Percentiles rank a stretch among this genome's conserved stretches.
Evolutionary conservation across 352 stramenopile species (phyloP).

Genomic region (Globisporangium nunn): DNA sequence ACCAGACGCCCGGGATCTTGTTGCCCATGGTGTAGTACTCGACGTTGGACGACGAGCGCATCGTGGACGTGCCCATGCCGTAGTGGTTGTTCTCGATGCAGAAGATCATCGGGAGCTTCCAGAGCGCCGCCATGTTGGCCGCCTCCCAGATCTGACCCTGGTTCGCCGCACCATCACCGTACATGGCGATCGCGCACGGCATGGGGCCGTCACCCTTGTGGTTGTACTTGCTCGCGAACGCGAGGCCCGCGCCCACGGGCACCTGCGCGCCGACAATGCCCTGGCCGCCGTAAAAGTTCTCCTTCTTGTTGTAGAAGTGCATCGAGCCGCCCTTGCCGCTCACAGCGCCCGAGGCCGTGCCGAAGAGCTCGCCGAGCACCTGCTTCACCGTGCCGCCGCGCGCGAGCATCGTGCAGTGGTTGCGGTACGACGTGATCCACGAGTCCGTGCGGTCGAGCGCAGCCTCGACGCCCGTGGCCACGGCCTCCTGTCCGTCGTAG

Average conservation of each 20-base stretch:
- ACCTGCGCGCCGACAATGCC: conserved; percentile 99
- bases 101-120: conserved; percentile 99
- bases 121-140: conserved; percentile 97
- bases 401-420: conserved; percentile 96
- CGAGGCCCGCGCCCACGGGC: conserved; percentile 96
- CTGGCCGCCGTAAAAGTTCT: conserved; percentile 98
- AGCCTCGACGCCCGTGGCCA: conserved; percentile 96
- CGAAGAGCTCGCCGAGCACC: conserved; percentile 96
- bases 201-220: conserved; percentile 85
- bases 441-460: conserved; percentile 93
- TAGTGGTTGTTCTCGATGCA: conserved; percentile 99
- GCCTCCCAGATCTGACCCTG: conserved; percentile 98
- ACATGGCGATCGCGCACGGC: conserved; percentile 96
- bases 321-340: conserved; percentile 98
- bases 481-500: conserved; percentile 99
- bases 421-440: conserved; percentile 99
- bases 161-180: conserved; percentile 98
- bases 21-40: conserved; percentile 99
- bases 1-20: conserved; percentile 98
- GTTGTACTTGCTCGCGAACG: conserved; percentile 99
- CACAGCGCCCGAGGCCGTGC: conserved; percentile 83
- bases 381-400: conserved; percentile 91
- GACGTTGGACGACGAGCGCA: conserved; percentile 94
- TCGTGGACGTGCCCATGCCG: conserved; percentile 98
- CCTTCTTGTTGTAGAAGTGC: conserved; percentile 99